Conservation (phyloP, 768 basidiomycete genomes). For the Gelatoporia subvermispora region DNA sequence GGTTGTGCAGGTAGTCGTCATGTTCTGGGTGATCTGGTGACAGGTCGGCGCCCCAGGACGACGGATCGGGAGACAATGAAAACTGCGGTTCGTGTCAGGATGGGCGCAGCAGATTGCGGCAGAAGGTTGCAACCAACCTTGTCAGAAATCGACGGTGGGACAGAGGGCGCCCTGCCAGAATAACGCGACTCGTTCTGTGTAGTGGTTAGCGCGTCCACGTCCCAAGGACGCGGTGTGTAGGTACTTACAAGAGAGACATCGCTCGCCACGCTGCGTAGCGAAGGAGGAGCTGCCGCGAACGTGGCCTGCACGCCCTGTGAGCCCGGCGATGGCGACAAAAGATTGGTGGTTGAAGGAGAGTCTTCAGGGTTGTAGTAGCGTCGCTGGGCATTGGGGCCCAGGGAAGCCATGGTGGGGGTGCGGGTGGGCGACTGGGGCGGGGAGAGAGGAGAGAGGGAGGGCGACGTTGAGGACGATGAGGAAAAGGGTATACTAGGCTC, state of each 20-base stretch:
- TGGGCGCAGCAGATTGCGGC: not conserved
- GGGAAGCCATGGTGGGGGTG: conserved; percentile 12
- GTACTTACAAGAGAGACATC: conserved; percentile 14
- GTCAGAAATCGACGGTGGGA: conserved; percentile 18
- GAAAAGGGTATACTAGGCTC: conserved; percentile 10
- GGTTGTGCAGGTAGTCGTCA: conserved; percentile 74
- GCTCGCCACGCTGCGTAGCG: conserved; percentile 16
- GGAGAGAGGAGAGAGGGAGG: not conserved
- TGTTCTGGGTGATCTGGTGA: conserved; percentile 45
- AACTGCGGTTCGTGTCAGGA: conserved; percentile 36
- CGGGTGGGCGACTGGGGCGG: not conserved
- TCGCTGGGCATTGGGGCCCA: conserved; percentile 11
- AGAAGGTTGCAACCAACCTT: conserved; percentile 10
- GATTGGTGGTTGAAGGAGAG: conserved; percentile 16
- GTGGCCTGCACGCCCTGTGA: conserved; percentile 15
- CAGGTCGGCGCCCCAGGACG: conserved; percentile 66
- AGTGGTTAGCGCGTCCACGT: not conserved
- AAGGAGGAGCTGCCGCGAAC: conserved; percentile 8
- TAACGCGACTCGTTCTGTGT: conserved; percentile 15
- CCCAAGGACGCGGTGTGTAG: not conserved
- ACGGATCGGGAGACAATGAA: conserved; percentile 69
- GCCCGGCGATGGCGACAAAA: conserved; percentile 10
- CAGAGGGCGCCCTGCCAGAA: conserved; percentile 8
- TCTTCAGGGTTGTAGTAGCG: conserved; percentile 7
- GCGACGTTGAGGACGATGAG: not conserved